phyloP scores from a whole-genome alignment of 441 rosid genomes.

The Metrosideros polymorpha region DNA sequence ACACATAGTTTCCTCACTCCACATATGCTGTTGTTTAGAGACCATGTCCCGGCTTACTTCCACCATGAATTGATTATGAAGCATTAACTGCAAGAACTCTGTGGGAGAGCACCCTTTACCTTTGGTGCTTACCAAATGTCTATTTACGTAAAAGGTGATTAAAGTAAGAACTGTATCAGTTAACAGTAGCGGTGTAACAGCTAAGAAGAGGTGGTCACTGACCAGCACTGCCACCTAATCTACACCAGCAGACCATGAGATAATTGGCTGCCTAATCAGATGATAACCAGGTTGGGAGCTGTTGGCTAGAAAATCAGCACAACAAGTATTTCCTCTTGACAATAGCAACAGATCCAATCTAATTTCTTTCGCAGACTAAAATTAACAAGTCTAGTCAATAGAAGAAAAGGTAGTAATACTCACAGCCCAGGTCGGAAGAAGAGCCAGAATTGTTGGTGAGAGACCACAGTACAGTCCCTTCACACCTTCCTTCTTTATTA shows the following conservation, averaged over 20 bases:
- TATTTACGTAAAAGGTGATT: neutral
- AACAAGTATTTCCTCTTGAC: neutral
- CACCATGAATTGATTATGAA: neutral
- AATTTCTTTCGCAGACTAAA: neutral
- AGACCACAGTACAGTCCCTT: conserved; percentile 90
- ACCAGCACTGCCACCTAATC: neutral
- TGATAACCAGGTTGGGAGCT: neutral
- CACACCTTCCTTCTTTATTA: conserved; percentile 60
- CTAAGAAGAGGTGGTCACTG: neutral
- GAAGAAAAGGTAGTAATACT: conserved; percentile 16
- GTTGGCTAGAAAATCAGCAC: neutral
- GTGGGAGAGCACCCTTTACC: neutral
- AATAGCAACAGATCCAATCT: neutral
- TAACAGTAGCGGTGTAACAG: neutral
- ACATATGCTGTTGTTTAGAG: neutral
- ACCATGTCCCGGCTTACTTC: neutral
- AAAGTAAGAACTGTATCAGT: neutral
- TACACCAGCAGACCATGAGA: neutral
- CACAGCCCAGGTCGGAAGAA: conserved; percentile 97
- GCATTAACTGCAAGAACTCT: neutral
- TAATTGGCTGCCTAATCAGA: neutral
- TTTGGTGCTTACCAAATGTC: neutral
- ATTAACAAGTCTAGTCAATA: neutral
- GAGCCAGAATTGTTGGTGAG: conserved; percentile 86
- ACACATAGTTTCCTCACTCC: neutral